Percentiles rank a stretch among this genome's conserved stretches.
These are phyloP conservation scores for Nicotiana noctiflora DNA, from an alignment of 257 asterid species.

Conservation along the genomic window DNA sequence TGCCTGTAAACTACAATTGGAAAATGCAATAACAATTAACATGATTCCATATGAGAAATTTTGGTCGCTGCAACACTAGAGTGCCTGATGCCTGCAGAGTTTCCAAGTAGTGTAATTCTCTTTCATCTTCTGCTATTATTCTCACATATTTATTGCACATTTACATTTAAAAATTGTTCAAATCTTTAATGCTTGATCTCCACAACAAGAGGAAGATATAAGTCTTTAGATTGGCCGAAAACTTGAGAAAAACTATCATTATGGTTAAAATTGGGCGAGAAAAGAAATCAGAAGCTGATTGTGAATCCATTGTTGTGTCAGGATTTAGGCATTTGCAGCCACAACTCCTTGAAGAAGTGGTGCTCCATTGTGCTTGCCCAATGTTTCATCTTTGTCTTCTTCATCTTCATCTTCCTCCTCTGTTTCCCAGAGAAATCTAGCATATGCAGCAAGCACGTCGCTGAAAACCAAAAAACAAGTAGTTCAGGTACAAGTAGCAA, in stretches of 20 bases:
- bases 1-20: background rate
- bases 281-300: background rate
- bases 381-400: conserved; percentile 12
- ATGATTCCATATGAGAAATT: background rate
- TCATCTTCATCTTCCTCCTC: conserved; percentile 38
- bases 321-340: conserved; percentile 11
- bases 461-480: conserved; percentile 34
- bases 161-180: background rate
- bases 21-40: background rate
- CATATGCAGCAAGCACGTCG: conserved; percentile 67
- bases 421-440: conserved; percentile 78
- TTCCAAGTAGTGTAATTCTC: background rate
- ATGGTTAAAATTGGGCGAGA: background rate
- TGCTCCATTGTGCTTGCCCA: background rate
- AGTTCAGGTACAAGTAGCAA: background rate
- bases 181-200: background rate
- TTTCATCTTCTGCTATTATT: background rate
- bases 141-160: background rate
- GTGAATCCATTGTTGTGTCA: background rate
- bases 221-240: background rate
- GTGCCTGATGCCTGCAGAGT: background rate
- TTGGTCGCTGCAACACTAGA: background rate
- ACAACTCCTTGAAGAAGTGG: conserved; percentile 10
- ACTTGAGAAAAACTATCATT: background rate
- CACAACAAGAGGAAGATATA: background rate